phyloP scores from a whole-genome alignment of 176 grass and related monocot genomes.

The Puccinellia tenuiflora region DNA sequence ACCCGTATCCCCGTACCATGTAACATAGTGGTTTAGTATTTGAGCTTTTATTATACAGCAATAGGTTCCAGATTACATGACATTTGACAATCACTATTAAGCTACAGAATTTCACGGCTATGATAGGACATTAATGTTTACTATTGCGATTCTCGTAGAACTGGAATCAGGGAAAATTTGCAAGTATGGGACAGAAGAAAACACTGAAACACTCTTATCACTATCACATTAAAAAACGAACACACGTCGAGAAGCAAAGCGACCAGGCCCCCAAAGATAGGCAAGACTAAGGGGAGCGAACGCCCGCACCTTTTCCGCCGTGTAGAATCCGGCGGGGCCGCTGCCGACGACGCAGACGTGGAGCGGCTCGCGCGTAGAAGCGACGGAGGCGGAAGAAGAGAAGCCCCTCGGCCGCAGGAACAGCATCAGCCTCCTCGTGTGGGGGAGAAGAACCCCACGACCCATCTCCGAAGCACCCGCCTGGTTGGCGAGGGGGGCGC shows the following conservation, averaged over 20 bases:
- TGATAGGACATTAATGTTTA: neutral
- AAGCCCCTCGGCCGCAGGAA: constrained; percentile 22
- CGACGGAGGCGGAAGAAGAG: constrained; percentile 23
- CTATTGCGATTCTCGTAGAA: neutral
- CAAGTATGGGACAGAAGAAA: neutral
- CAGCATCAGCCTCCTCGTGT: constrained; percentile 6
- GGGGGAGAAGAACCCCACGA: constrained; percentile 15
- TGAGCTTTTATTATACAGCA: neutral
- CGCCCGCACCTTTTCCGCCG: constrained; percentile 57
- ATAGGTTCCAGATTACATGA: neutral
- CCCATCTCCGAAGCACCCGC: neutral
- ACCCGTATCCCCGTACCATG: no score
- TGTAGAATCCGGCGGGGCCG: constrained; percentile 94
- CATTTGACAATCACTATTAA: neutral
- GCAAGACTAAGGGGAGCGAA: neutral
- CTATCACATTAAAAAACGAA: neutral
- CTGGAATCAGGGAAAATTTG: neutral
- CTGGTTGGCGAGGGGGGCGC: neutral
- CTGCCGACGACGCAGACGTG: constrained; percentile 80
- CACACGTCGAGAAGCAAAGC: neutral
- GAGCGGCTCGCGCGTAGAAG: constrained; percentile 31
- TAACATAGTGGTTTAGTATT: neutral
- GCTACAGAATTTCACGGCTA: neutral
- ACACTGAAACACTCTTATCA: neutral
- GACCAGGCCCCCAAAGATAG: neutral